Percentiles rank a stretch among this genome's conserved stretches.
phyloP scores from a whole-genome alignment of 164 flowering plant species.

The Chloranthus sessilifolius region DNA sequence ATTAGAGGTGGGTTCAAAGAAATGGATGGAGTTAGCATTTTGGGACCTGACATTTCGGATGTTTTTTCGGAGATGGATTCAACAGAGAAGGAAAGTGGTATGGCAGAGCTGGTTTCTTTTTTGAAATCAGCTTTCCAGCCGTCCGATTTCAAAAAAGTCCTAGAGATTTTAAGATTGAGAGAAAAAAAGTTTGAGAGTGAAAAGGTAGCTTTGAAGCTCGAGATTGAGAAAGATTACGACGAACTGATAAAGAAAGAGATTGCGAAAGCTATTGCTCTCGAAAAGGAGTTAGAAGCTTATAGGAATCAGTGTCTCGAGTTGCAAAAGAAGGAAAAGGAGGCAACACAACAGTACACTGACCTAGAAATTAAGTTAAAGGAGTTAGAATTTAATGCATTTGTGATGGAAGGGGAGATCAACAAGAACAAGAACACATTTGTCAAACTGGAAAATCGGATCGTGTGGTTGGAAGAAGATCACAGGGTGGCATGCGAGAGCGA shows the following conservation, averaged over 20 bases:
- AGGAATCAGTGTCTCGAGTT: neutral
- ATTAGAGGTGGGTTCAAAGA: neutral
- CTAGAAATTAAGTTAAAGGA: neutral
- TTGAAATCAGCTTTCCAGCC: neutral
- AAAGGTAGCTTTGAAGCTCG: neutral
- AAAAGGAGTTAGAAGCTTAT: neutral
- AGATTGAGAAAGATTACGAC: neutral
- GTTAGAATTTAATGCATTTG: too few relatives aligned
- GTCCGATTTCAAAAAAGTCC: neutral
- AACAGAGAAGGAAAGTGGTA: neutral
- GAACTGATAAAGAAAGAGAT: neutral
- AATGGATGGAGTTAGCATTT: slow-evolving; percentile 24
- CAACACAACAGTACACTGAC: neutral
- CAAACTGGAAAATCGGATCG: neutral
- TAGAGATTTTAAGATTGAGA: neutral
- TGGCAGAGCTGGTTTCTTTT: neutral
- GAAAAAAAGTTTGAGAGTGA: neutral
- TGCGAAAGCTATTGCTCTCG: neutral
- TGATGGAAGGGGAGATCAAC: neutral
- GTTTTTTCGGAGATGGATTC: neutral
- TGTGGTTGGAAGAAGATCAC: neutral
- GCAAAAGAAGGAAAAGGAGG: neutral
- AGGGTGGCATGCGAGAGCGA: neutral
- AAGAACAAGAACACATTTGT: neutral
- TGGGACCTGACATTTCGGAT: slow-evolving; percentile 19